Percentiles rank a stretch among this genome's conserved stretches.
These are phyloP conservation scores for Nissolia schottii DNA, from an alignment of 306 rosid genomes.

Conservation along the genomic window DNA sequence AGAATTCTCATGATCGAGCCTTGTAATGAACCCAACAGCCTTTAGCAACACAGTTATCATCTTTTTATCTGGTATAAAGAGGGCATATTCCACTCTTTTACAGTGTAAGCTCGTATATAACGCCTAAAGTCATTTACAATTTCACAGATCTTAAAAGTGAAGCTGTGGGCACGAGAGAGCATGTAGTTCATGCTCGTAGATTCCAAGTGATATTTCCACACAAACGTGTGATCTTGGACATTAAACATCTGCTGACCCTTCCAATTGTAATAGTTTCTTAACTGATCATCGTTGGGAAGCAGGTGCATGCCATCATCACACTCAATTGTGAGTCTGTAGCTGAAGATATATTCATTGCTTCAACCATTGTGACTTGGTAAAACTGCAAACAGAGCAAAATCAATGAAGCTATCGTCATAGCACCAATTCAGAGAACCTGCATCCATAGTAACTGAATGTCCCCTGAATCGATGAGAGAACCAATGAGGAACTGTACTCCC, in stretches of 20 bases:
- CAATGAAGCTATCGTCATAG: background rate
- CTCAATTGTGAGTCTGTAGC: constrained; percentile 3
- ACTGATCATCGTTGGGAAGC: background rate
- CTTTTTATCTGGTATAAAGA: too few relatives aligned
- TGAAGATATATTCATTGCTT: background rate
- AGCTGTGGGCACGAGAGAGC: background rate
- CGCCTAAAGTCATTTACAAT: too few relatives aligned
- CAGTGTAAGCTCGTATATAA: too few relatives aligned
- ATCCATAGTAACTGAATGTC: background rate
- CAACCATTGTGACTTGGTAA: too few relatives aligned
- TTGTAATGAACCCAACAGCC: too few relatives aligned
- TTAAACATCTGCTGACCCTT: background rate
- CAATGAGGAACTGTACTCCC: constrained; percentile 26
- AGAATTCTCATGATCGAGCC: too few relatives aligned
- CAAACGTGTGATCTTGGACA: constrained; percentile 10
- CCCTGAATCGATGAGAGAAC: background rate
- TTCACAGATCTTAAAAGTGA: constrained; percentile 12
- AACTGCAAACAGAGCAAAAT: background rate
- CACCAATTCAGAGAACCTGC: background rate
- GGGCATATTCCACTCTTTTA: too few relatives aligned
- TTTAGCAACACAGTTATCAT: too few relatives aligned
- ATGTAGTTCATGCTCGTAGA: background rate
- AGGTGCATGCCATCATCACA: background rate
- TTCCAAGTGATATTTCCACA: constrained; percentile 7
- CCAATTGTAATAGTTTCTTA: background rate